phyloP scores from a whole-genome alignment of 2,329 filamentous ascomycete genomes.

The Colletotrichum musicola region DNA sequence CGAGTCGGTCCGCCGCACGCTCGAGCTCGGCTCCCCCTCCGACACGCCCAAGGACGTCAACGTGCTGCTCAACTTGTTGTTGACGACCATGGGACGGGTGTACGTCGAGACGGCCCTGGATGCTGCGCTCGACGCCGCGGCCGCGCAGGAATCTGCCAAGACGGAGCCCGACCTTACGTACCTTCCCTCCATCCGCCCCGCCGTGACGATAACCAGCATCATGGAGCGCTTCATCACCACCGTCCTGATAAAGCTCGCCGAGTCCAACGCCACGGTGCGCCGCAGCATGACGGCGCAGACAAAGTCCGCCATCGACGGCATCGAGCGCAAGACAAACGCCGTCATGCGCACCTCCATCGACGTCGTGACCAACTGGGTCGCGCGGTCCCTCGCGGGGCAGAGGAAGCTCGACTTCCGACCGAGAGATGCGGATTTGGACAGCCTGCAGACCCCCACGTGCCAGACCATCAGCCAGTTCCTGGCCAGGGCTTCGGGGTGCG shows the following conservation, averaged over 20 bases:
- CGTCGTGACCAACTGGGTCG: slow-evolving; percentile 81
- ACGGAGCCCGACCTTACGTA: slow-evolving; percentile 90
- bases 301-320: slow-evolving; percentile 77
- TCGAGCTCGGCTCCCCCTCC: slow-evolving; percentile 88
- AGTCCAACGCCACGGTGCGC: slow-evolving; percentile 89
- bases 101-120: slow-evolving; percentile 77
- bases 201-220: slow-evolving; percentile 90
- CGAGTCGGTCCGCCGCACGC: slow-evolving; percentile 89
- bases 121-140: slow-evolving; percentile 79
- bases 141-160: slow-evolving; percentile 82
- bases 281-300: slow-evolving; percentile 90
- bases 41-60: slow-evolving; percentile 96
- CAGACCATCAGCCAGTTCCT: slow-evolving; percentile 86
- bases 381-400: slow-evolving; percentile 79
- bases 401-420: slow-evolving; percentile 92
- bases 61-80: slow-evolving; percentile 83
- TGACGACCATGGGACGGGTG: slow-evolving; percentile 89
- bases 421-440: slow-evolving; percentile 83
- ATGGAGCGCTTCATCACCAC: slow-evolving; percentile 94
- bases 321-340: slow-evolving; percentile 84
- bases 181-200: slow-evolving; percentile 81
- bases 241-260: slow-evolving; percentile 89
- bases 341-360: slow-evolving; percentile 70
- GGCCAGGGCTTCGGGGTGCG: slow-evolving; percentile 71
- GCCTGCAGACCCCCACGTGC: slow-evolving; percentile 88